Evolutionary conservation across 163 green algal genomes (phyloP), one percentile per base, ranked within the genome.

Genomic region (Chlamydomonas reinhardtii): DNA sequence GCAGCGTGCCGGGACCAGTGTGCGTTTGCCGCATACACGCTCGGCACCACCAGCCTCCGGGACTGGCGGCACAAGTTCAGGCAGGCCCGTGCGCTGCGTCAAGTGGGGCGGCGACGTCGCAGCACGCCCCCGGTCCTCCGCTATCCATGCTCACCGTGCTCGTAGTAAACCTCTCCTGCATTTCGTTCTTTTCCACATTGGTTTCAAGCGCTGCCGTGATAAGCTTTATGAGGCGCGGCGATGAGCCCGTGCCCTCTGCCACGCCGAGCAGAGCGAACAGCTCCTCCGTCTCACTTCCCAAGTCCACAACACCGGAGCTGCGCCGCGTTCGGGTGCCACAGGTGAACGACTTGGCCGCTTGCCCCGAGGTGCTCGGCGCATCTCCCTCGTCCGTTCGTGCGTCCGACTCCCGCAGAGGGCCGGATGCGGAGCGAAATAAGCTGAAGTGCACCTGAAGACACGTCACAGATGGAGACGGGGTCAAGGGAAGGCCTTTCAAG

Each of bases 121-220:
- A n/a, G n/a, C n/a, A n/a, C n/a, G n/a, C n/a, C n/a, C n/a, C n/a
- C n/a, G n/a, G n/a, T n/a, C n/a, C n/a, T n/a, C n/a, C n/a, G n/a
- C n/a, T n/a, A n/a, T 19, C 43, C 39, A 39, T 0, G 11, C 69
- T 31, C 48, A 85, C 79, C 79, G 79, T 85, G 32, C 68, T 73
- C 14, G 71, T 74, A 0, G 59, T 87, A 1, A 79, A 37, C 59
- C 59, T 39, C n/a, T 76, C 81, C 37, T 87, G 70, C 70, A 74
- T n/a, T 24, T 87, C 81, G 25, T 87, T 79, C 59, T 74, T 76
- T 37, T 79, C 70, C 25, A 87, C 56, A 56, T 87, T 87, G 29
- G 32, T 74, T 59, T 87, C 70, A 5, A 87, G 29, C 5, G 37
- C 70, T 0, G 22, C 32, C 25, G 81, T 43, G 15, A 87, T 73